Percentiles rank a stretch among this genome's conserved stretches.
phyloP scores from a whole-genome alignment of 2,329 filamentous ascomycete species.

The Aspergillus novoparasiticus region DNA sequence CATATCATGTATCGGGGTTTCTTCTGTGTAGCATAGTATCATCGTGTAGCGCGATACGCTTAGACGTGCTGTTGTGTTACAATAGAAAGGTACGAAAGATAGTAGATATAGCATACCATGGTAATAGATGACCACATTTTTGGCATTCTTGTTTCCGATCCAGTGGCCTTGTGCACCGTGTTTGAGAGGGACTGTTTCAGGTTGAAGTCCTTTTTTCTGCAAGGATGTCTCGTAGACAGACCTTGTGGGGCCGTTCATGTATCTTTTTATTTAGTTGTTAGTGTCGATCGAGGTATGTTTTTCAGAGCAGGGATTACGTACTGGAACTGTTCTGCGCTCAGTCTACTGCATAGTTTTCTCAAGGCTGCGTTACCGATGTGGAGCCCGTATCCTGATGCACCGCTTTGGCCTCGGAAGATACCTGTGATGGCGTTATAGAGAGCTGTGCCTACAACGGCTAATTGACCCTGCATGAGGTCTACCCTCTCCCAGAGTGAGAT shows the following conservation, averaged over 20 bases:
- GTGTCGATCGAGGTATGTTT: background rate
- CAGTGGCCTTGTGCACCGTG: conserved; percentile 39
- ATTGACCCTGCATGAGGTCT: conserved; percentile 30
- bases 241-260: conserved; percentile 26
- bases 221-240: conserved; percentile 29
- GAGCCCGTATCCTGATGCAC: conserved; percentile 37
- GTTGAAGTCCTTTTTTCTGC: conserved; percentile 28
- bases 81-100: background rate
- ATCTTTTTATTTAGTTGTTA: conserved; percentile 19
- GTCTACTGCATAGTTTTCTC: conserved; percentile 28
- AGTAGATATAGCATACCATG: conserved; percentile 32
- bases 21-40: background rate
- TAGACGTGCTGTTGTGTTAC: background rate
- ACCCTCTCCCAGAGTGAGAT: conserved; percentile 40
- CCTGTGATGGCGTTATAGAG: conserved; percentile 38
- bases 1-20: background rate
- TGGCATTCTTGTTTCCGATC: conserved; percentile 43
- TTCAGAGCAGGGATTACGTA: conserved; percentile 20
- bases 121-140: conserved; percentile 42
- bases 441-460: conserved; percentile 28
- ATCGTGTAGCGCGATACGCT: too few species aligned
- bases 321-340: conserved; percentile 35
- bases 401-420: conserved; percentile 41
- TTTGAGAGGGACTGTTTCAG: conserved; percentile 33
- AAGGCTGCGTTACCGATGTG: conserved; percentile 37